Percentiles rank a stretch among this genome's conserved stretches.
phyloP scores from a whole-genome alignment of 352 stramenopile species.

The Pythium vanterpoolii region DNA sequence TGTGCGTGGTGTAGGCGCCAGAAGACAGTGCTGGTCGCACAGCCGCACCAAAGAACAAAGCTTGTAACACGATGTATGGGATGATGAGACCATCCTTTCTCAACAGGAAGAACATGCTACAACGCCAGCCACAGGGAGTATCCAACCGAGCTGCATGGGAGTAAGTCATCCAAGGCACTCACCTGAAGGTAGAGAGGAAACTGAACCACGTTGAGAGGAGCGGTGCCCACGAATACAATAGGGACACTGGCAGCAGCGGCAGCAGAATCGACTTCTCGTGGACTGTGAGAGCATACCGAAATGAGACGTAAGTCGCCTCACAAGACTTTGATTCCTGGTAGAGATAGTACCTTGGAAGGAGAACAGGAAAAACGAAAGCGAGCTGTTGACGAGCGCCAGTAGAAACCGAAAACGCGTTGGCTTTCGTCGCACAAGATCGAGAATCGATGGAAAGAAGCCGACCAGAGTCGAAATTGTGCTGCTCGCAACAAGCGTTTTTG shows the following conservation, averaged over 20 bases:
- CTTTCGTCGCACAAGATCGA: slow-evolving; percentile 65
- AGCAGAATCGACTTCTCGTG: slow-evolving; percentile 97
- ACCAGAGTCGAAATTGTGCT: slow-evolving; percentile 80
- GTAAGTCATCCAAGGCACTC: not conserved
- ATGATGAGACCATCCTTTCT: slow-evolving; percentile 76
- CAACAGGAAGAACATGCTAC: slow-evolving; percentile 84
- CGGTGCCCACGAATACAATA: slow-evolving; percentile 67
- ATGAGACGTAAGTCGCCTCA: not conserved
- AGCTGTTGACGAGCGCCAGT: slow-evolving; percentile 79
- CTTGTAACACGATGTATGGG: slow-evolving; percentile 65
- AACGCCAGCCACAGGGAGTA: not conserved
- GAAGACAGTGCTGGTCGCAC: slow-evolving; percentile 25
- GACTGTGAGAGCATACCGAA: slow-evolving; percentile 45
- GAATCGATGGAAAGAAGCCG: slow-evolving; percentile 82
- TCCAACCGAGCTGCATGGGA: not conserved
- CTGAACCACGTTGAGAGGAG: slow-evolving; percentile 76
- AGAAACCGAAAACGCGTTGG: slow-evolving; percentile 75
- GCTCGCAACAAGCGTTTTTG: not conserved
- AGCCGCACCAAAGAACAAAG: slow-evolving; percentile 42
- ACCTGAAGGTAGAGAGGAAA: slow-evolving; percentile 83
- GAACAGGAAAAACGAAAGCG: slow-evolving; percentile 94
- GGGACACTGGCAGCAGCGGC: slow-evolving; percentile 87
- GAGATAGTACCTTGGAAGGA: slow-evolving; percentile 89
- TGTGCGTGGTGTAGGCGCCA: slow-evolving; percentile 5
- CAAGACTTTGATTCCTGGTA: not conserved